Evolutionary conservation across 2,329 filamentous ascomycete genomes (phyloP).

Genomic region (Byssothecium circinans): DNA sequence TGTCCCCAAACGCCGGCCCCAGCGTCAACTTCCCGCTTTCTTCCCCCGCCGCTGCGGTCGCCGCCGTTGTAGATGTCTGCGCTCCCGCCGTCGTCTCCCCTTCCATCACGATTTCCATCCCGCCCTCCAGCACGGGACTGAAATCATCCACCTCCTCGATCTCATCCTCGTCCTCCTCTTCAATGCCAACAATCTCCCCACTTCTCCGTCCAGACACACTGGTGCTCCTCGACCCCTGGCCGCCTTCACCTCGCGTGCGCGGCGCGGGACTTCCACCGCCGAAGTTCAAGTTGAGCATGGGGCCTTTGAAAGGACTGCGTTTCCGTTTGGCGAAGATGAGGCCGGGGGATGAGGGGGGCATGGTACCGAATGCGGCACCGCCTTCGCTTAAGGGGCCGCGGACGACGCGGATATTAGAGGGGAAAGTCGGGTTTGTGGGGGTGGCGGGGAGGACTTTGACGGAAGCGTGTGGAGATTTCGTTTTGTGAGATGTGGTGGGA

Average conservation of each 20-base stretch:
- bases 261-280: slow-evolving; percentile 27
- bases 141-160: slow-evolving; percentile 63
- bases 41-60: not conserved
- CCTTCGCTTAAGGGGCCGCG: slow-evolving; percentile 57
- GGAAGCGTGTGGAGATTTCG: slow-evolving; percentile 77
- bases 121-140: slow-evolving; percentile 48
- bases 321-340: slow-evolving; percentile 82
- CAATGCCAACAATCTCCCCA: slow-evolving; percentile 69
- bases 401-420: slow-evolving; percentile 82
- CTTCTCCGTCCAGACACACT: slow-evolving; percentile 70
- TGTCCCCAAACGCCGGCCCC: not conserved
- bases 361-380: slow-evolving; percentile 51
- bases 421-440: slow-evolving; percentile 72
- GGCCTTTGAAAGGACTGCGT: slow-evolving; percentile 79
- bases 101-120: slow-evolving; percentile 38
- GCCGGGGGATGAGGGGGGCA: slow-evolving; percentile 62
- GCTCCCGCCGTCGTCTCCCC: slow-evolving; percentile 1
- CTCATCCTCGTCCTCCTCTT: slow-evolving; percentile 47
- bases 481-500: slow-evolving; percentile 58
- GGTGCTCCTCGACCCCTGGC: slow-evolving; percentile 41
- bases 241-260: slow-evolving; percentile 9
- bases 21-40: not conserved
- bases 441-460: slow-evolving; percentile 95
- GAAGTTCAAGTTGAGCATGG: slow-evolving; percentile 59
- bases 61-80: not conserved